These are phyloP conservation scores for Solanum virginianum DNA, from an alignment of 257 asterid genomes.

Conservation along the genomic window DNA sequence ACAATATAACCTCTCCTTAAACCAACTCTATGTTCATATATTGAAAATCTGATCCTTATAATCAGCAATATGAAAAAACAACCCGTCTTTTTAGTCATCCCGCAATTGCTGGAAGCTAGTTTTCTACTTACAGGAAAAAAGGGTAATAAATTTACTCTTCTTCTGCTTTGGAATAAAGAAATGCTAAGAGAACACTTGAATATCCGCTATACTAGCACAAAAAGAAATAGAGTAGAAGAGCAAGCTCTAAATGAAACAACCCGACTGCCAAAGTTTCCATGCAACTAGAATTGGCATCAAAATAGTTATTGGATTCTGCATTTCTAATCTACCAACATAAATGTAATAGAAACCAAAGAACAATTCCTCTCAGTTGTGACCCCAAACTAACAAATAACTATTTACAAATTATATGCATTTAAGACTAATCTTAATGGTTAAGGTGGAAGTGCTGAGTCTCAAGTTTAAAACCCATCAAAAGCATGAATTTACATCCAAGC, in stretches of 20 bases:
- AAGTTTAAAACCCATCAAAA: neutral
- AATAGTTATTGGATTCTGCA: neutral
- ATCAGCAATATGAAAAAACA: neutral
- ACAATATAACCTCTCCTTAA: neutral
- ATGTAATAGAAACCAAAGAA: neutral
- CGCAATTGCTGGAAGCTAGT: neutral
- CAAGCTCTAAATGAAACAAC: neutral
- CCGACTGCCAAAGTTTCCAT: neutral
- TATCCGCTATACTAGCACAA: neutral
- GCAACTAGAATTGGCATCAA: neutral
- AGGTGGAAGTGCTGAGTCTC: neutral
- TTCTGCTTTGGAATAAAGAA: neutral
- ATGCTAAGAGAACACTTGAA: neutral
- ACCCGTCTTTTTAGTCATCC: neutral
- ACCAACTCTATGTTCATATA: neutral
- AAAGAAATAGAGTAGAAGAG: neutral
- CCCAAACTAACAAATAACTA: neutral
- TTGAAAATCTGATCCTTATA: neutral
- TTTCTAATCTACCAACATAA: neutral
- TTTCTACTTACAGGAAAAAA: neutral
- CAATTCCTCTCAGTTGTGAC: neutral
- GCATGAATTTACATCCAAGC: too few species aligned
- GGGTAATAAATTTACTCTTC: neutral
- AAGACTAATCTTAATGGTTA: neutral
- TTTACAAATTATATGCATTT: neutral